Base-by-base conservation (phyloP, 441 rosid genomes). In the Omphalea diandra region DNA sequence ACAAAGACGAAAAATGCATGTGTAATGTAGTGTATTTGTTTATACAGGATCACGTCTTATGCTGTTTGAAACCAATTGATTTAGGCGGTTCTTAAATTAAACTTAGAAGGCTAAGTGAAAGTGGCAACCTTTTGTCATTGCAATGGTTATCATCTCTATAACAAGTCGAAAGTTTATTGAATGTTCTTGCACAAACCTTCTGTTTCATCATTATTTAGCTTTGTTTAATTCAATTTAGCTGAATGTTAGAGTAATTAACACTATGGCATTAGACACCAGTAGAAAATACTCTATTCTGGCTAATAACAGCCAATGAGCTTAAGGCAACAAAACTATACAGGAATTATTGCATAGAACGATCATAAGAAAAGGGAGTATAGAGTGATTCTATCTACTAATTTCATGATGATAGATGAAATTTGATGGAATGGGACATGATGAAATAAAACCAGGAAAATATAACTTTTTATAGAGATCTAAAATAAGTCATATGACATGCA, bases 41-140 rank as follows among this genome's bases (percentile, higher is more conserved):
- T 41, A 14, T 61, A 14, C 49, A 8, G 22, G 7, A 44, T 5
- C 41, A 57, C 58, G 65, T 65, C 76, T 47, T 27, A 24, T 26
- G 26, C 3, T 33, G 31, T n/a, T 29, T 46, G 65, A 3, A 17
- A 32, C 20, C 38, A 56, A 41, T 18, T 20, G 38, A 50, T 49
- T n/a, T 18, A 24, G 0, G 29, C 26, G n/a, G 10, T n/a, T 27
- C 40, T 32, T 4, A 26, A 71, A 54, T 0, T 7, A 35, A 69
- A 47, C 3, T 61, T 8, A 10, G 11, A 44, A 44, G 14, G 15
- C 3, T 38, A 1, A 22, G 18, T 0, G 26, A 9, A 26, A 54
- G 7, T 17, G 24, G 26, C 33, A 31, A 38, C 31, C 60, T 20
- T 50, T 35, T 38, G 29, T 60, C 17, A 14, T 20, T 22, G n/a